Conservation (phyloP, 2,329 filamentous ascomycete species). For the Microascus cirrosus region DNA sequence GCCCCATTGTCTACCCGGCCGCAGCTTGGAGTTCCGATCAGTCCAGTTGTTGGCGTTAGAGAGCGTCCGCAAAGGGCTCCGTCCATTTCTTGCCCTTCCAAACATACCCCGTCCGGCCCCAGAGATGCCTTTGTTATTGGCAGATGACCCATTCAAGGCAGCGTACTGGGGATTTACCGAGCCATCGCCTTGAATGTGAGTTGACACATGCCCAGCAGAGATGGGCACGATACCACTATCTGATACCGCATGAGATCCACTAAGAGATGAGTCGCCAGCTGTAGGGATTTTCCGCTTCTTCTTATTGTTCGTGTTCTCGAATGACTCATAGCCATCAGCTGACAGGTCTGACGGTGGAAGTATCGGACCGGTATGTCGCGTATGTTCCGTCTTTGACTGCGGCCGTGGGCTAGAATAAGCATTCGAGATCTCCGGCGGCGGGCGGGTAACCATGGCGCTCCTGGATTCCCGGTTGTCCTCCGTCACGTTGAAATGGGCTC, state of each 20-base stretch:
- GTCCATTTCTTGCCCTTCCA: slow-evolving; percentile 52
- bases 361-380: background rate
- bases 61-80: slow-evolving; percentile 50
- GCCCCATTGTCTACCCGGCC: slow-evolving; percentile 28
- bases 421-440: slow-evolving; percentile 29
- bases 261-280: slow-evolving; percentile 50
- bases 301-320: slow-evolving; percentile 98
- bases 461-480: slow-evolving; percentile 49
- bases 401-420: background rate
- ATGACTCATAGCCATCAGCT: slow-evolving; percentile 85
- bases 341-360: slow-evolving; percentile 60
- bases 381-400: background rate
- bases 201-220: background rate
- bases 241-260: slow-evolving; percentile 3
- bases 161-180: background rate
- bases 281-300: slow-evolving; percentile 98
- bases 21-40: slow-evolving; percentile 32
- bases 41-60: slow-evolving; percentile 35
- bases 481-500: slow-evolving; percentile 37
- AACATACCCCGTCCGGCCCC: slow-evolving; percentile 78
- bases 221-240: background rate
- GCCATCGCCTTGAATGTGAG: slow-evolving; percentile 1
- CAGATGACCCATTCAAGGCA: slow-evolving; percentile 13
- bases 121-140: slow-evolving; percentile 56
- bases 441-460: slow-evolving; percentile 29